These are phyloP conservation scores for Anthracocystis panici-leucophaei DNA, from an alignment of 1,284 basidiomycete species.

Conservation along the genomic window DNA sequence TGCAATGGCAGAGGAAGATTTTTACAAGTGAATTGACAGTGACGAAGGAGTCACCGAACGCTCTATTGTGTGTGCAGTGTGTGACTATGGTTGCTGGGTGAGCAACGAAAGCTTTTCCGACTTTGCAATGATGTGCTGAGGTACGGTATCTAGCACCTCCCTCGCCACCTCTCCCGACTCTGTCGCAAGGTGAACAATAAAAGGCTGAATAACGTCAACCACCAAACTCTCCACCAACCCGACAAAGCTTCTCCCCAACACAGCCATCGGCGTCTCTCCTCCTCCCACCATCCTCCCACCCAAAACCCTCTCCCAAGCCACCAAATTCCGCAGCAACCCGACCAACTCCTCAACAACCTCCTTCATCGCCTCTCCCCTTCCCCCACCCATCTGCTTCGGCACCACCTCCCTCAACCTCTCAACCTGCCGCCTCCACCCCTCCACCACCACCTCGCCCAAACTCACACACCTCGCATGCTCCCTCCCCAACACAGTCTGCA, in stretches of 20 bases:
- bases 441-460: conserved; percentile 27
- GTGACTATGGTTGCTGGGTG: background rate
- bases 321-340: conserved; percentile 12
- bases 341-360: conserved; percentile 8
- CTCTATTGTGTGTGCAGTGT: background rate
- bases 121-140: background rate
- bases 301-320: background rate
- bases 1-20: conserved; percentile 1
- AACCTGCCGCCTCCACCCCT: conserved; percentile 8
- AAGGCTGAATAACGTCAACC: background rate
- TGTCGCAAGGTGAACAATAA: background rate
- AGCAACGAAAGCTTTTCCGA: conserved; percentile 7
- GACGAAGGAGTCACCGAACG: background rate
- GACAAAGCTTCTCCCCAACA: background rate
- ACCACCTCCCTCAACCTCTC: conserved; percentile 19
- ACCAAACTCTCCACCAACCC: conserved; percentile 13
- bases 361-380: background rate
- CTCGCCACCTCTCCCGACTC: background rate
- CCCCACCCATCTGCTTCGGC: background rate
- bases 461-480: conserved; percentile 28
- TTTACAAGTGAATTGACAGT: background rate
- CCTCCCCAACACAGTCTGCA: conserved; percentile 37
- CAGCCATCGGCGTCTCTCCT: too few relatives aligned
- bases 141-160: background rate
- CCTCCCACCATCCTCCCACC: background rate